Conservation (phyloP, 768 basidiomycete genomes). For the Suillus ampliporus region DNA sequence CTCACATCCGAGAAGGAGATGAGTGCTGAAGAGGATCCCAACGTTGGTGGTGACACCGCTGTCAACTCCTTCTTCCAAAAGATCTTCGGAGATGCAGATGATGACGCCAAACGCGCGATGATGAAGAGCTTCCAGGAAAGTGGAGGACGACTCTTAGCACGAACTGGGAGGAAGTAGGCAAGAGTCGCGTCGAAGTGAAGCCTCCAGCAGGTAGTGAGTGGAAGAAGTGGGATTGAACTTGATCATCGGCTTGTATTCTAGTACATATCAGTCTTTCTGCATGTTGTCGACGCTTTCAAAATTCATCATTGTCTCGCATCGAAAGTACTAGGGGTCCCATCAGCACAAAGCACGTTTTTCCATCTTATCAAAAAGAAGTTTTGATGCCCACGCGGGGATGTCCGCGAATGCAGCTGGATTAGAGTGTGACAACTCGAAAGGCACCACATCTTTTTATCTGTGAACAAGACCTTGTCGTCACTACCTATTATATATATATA, state of each 20-base stretch:
- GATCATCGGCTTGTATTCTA: background rate
- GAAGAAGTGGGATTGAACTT: constrained; percentile 70
- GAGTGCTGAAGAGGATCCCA: constrained; percentile 78
- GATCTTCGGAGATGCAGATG: constrained; percentile 89
- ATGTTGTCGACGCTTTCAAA: constrained; percentile 16
- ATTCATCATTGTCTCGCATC: constrained; percentile 6
- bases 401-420: background rate
- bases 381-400: background rate
- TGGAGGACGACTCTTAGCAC: constrained; percentile 93
- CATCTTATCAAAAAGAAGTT: background rate
- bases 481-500: background rate
- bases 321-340: background rate
- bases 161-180: constrained; percentile 90
- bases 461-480: background rate
- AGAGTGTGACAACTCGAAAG: background rate
- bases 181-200: constrained; percentile 72
- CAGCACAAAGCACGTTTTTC: background rate
- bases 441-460: too few species aligned
- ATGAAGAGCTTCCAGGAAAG: constrained; percentile 97
- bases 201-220: constrained; percentile 86
- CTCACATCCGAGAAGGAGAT: constrained; percentile 73
- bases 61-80: constrained; percentile 92
- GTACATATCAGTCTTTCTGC: constrained; percentile 14
- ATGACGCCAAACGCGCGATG: constrained; percentile 93
- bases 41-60: constrained; percentile 85